Conservation (phyloP, 1,284 basidiomycete genomes). For the Puccinia coronata region DNA sequence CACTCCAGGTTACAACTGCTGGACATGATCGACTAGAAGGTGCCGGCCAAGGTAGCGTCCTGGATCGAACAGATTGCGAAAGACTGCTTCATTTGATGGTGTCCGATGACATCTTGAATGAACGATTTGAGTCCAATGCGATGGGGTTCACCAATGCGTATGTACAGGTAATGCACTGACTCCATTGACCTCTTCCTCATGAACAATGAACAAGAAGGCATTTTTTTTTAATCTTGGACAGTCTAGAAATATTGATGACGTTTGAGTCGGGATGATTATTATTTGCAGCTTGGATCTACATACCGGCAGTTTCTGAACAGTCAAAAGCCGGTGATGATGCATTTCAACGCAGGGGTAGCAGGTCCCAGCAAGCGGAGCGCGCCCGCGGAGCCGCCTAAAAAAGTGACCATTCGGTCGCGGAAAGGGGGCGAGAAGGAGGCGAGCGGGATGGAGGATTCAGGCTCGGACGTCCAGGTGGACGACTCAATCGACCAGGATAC, state of each 20-base stretch:
- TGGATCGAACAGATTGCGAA: conserved; percentile 65
- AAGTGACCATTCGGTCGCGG: neutral
- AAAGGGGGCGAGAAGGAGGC: neutral
- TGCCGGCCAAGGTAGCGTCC: conserved; percentile 65
- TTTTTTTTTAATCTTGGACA: too few relatives aligned
- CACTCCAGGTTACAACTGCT: conserved; percentile 58
- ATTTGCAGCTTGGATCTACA: neutral
- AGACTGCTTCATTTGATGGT: conserved; percentile 68
- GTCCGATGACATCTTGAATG: conserved; percentile 61
- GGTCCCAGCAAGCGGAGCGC: neutral
- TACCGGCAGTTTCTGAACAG: conserved; percentile 6
- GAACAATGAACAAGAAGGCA: neutral
- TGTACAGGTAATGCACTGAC: conserved; percentile 55
- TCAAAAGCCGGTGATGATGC: conserved; percentile 24
- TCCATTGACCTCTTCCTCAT: neutral
- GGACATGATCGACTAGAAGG: conserved; percentile 63
- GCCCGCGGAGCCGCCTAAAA: neutral
- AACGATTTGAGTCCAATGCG: conserved; percentile 57
- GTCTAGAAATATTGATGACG: too few relatives aligned
- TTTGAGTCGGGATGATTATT: neutral
- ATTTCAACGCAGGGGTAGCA: neutral
- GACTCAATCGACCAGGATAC: neutral
- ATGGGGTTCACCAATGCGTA: conserved; percentile 60
- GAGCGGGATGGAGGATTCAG: neutral
- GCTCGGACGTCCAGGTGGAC: neutral